Conservation (phyloP, 2,329 filamentous ascomycete genomes). For the Ceratocystis variospora region DNA sequence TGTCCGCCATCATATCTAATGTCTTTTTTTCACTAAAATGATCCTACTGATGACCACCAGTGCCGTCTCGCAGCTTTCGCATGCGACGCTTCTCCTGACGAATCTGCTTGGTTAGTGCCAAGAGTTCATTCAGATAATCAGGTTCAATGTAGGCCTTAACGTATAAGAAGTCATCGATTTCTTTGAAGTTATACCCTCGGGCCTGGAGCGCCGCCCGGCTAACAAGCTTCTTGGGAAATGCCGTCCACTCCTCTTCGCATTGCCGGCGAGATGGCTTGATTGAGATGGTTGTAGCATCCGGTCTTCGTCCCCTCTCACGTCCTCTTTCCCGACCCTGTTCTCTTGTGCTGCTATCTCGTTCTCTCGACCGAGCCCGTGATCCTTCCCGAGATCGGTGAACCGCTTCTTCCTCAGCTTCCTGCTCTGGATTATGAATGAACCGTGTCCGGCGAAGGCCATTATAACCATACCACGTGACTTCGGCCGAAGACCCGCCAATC, state of each 20-base stretch:
- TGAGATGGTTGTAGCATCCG: conserved; percentile 45
- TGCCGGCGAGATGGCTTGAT: conserved; percentile 26
- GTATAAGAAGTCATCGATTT: conserved; percentile 82
- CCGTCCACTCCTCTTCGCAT: conserved; percentile 70
- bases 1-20: neutral
- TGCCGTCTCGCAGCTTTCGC: neutral
- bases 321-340: conserved; percentile 44
- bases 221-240: conserved; percentile 89
- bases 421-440: conserved; percentile 58
- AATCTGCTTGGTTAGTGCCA: conserved; percentile 13
- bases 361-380: conserved; percentile 20
- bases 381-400: conserved; percentile 20
- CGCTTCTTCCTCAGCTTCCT: conserved; percentile 29
- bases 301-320: conserved; percentile 95
- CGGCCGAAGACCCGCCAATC: conserved; percentile 57
- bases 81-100: conserved; percentile 9
- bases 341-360: conserved; percentile 25
- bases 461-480: conserved; percentile 66
- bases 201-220: conserved; percentile 74
- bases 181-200: conserved; percentile 75
- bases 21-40: neutral
- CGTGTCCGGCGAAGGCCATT: conserved; percentile 62
- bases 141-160: conserved; percentile 67
- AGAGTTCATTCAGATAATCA: conserved; percentile 9
- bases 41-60: neutral